Evolutionary conservation across 2,329 filamentous ascomycete species (phyloP).

Genomic region (Aspergillus japonicus): DNA sequence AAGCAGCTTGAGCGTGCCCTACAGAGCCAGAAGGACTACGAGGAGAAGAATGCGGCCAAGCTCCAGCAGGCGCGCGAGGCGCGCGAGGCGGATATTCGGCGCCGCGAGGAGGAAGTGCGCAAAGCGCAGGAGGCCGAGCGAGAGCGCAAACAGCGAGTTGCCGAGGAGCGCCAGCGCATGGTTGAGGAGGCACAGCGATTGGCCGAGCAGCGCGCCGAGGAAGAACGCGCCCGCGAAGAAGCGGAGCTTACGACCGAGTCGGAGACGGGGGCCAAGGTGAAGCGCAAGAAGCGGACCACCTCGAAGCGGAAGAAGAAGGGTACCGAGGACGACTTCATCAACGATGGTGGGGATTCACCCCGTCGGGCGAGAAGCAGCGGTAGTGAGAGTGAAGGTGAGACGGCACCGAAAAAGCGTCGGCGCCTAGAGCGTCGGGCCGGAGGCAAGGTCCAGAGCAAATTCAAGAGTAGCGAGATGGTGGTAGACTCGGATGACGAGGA

Average conservation of each 20-base stretch:
- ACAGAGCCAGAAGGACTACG: slow-evolving; percentile 83
- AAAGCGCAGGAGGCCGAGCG: slow-evolving; percentile 67
- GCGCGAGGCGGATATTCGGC: slow-evolving; percentile 75
- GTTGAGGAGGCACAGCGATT: slow-evolving; percentile 71
- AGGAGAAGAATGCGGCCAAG: slow-evolving; percentile 87
- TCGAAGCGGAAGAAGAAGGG: slow-evolving; percentile 63
- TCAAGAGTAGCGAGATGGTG: slow-evolving; percentile 81
- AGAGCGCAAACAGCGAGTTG: slow-evolving; percentile 75
- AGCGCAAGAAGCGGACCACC: slow-evolving; percentile 64
- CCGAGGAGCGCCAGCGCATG: slow-evolving; percentile 81
- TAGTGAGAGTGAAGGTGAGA: slow-evolving; percentile 36
- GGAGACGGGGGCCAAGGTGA: slow-evolving; percentile 78
- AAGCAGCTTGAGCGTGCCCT: slow-evolving; percentile 86
- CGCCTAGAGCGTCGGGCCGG: slow-evolving; percentile 56
- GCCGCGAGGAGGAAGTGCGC: slow-evolving; percentile 73
- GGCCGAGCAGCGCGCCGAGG: slow-evolving; percentile 68
- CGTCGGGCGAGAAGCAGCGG: slow-evolving; percentile 30
- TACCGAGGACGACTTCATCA: slow-evolving; percentile 33
- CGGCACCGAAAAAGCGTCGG: slow-evolving; percentile 57
- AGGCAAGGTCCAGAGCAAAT: slow-evolving; percentile 58
- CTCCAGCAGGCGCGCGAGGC: slow-evolving; percentile 75
- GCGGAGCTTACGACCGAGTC: slow-evolving; percentile 79
- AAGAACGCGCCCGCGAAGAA: slow-evolving; percentile 66
- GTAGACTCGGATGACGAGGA: slow-evolving; percentile 64
- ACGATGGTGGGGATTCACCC: slow-evolving; percentile 26